phyloP scores from a whole-genome alignment of 805 yeast genomes.

The Kluyveromyces aestuarii region DNA sequence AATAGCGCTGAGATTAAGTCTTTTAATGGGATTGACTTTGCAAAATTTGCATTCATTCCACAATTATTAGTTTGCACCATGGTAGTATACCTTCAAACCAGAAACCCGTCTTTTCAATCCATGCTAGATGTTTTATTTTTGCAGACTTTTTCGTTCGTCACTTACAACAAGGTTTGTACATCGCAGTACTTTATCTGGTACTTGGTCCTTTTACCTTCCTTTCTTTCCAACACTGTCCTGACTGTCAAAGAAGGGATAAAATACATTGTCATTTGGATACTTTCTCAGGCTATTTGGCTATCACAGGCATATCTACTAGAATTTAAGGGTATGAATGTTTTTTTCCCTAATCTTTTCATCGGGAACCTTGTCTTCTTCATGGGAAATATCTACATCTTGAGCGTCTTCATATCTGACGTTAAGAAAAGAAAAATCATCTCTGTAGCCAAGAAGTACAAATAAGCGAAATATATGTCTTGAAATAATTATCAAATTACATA shows the following conservation, averaged over 20 bases:
- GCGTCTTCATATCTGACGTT: constrained; percentile 42
- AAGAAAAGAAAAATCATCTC: neutral
- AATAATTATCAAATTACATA: neutral
- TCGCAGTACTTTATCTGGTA: constrained; percentile 97
- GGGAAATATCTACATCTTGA: constrained; percentile 52
- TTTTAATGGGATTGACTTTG: constrained; percentile 3
- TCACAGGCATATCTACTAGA: constrained; percentile 70
- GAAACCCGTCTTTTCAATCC: constrained; percentile 26
- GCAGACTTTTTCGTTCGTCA: constrained; percentile 70
- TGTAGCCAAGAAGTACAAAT: neutral
- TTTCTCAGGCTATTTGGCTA: constrained; percentile 71
- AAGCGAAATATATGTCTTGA: neutral
- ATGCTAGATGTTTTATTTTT: constrained; percentile 52
- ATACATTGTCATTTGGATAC: constrained; percentile 51
- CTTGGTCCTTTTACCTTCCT: constrained; percentile 73
- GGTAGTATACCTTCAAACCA: constrained; percentile 15
- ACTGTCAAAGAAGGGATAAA: constrained; percentile 32
- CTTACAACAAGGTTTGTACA: constrained; percentile 77
- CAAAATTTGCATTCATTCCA: constrained; percentile 69
- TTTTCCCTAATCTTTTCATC: constrained; percentile 47
- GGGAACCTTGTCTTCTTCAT: constrained; percentile 52
- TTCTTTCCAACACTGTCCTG: constrained; percentile 39
- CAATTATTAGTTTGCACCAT: constrained; percentile 44
- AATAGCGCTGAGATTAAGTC: constrained; percentile 33
- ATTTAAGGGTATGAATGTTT: constrained; percentile 62